Conservation (phyloP, 225 moss, liverwort and hornwort genomes). For the Thuidium tamariscinum region DNA sequence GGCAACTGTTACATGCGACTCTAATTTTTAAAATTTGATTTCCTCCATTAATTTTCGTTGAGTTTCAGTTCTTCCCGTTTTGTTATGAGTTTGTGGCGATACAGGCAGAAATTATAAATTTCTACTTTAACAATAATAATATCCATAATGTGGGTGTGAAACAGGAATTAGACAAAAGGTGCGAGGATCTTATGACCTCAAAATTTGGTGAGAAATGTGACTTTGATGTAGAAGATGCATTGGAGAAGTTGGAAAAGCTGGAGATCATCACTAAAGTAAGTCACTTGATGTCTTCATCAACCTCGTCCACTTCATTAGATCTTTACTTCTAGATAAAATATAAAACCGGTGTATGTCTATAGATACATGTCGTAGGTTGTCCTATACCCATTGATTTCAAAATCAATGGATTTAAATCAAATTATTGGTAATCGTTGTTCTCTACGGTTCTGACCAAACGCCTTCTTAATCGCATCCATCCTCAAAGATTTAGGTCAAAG, state of each 20-base stretch:
- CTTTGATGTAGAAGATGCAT: constrained; percentile 54
- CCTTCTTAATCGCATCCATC: not conserved
- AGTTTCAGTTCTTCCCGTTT: not conserved
- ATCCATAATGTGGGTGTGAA: not conserved
- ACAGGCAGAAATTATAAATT: not conserved
- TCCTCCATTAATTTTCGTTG: not conserved
- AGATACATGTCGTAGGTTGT: not conserved
- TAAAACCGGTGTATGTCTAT: not conserved
- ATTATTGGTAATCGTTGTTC: not conserved
- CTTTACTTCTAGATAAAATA: not conserved
- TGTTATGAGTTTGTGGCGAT: not conserved
- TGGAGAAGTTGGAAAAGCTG: constrained; percentile 39
- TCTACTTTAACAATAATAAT: not conserved
- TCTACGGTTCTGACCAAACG: not conserved
- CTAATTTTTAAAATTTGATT: not conserved
- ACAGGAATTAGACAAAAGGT: constrained; percentile 51
- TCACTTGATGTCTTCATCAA: not conserved
- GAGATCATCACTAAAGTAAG: constrained; percentile 41
- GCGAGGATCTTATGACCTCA: constrained; percentile 38
- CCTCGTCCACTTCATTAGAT: not conserved
- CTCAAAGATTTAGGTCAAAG: not conserved
- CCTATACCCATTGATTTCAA: not conserved
- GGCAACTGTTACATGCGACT: not conserved
- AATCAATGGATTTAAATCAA: not conserved
- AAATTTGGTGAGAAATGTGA: constrained; percentile 56